Percentiles rank a stretch among this genome's conserved stretches.
Evolutionary conservation across 257 asterid species (phyloP).

Genomic region (Ilex asprella): DNA sequence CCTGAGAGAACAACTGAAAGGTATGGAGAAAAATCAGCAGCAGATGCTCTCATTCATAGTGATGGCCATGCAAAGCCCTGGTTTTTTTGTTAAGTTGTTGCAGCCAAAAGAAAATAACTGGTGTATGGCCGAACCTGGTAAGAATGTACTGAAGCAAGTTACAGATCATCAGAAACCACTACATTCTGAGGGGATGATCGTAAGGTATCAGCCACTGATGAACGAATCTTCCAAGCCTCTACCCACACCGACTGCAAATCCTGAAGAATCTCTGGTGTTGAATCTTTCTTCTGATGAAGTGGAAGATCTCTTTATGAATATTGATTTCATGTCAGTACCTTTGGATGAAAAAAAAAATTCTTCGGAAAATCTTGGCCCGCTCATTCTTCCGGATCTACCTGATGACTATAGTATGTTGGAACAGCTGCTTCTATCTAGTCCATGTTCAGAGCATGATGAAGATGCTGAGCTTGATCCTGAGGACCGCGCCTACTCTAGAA

Average conservation of each 20-base stretch:
- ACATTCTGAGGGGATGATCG: constrained; percentile 49
- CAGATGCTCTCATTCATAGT: constrained; percentile 97
- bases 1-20: constrained; percentile 59
- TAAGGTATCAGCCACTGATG: constrained; percentile 58
- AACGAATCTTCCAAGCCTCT: constrained; percentile 23
- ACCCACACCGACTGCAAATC: constrained; percentile 18
- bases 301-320: constrained; percentile 51
- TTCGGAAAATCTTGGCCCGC: constrained; percentile 34
- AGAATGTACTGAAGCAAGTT: constrained; percentile 41
- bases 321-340: constrained; percentile 41
- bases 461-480: constrained; percentile 18
- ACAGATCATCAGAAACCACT: constrained; percentile 40
- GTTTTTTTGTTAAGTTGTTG: constrained; percentile 59
- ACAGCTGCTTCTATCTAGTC: constrained; percentile 52
- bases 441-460: constrained; percentile 27
- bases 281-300: constrained; percentile 66
- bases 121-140: constrained; percentile 43
- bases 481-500: constrained; percentile 7
- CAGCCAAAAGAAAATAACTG: constrained; percentile 72
- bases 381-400: constrained; percentile 43
- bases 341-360: constrained; percentile 41
- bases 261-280: constrained; percentile 49
- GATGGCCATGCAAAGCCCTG: constrained; percentile 91
- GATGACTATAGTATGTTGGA: constrained; percentile 57
- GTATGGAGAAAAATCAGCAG: constrained; percentile 86